Evolutionary conservation across 2,329 filamentous ascomycete species (phyloP).

Genomic region (Cordyceps pruinosa): DNA sequence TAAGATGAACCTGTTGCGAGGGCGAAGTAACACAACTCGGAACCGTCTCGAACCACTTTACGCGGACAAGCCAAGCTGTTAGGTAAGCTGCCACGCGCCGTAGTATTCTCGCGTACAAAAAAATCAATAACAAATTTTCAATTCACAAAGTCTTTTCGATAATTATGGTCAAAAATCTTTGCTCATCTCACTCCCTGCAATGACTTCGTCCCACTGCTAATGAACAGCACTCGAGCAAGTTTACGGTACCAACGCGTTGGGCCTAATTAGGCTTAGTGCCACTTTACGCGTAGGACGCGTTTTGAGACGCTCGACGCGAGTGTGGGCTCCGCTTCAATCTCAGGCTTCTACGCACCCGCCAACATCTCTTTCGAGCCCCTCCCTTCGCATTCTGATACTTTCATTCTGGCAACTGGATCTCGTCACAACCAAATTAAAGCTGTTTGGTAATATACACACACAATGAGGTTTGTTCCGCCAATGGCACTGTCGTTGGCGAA

Average conservation of each 20-base stretch:
- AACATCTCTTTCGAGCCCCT: background rate
- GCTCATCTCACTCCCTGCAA: no score
- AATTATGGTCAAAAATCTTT: background rate
- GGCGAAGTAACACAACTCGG: background rate
- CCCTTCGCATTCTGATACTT: background rate
- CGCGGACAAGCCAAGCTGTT: background rate
- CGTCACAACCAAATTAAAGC: background rate
- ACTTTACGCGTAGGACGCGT: slow-evolving; percentile 37
- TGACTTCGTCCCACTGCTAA: background rate
- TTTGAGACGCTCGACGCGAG: slow-evolving; percentile 5
- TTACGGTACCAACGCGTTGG: slow-evolving; percentile 18
- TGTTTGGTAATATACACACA: background rate
- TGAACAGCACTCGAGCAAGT: background rate
- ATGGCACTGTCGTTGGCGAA: background rate
- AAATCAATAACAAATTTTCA: background rate
- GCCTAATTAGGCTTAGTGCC: slow-evolving; percentile 27
- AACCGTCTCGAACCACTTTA: slow-evolving; percentile 2
- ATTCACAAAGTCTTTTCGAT: background rate
- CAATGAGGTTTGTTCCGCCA: slow-evolving; percentile 8
- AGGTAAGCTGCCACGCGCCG: slow-evolving; percentile 5
- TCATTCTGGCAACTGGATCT: background rate
- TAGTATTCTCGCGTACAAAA: background rate
- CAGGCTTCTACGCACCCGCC: background rate
- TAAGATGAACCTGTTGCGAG: background rate
- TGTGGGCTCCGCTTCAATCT: slow-evolving; percentile 12